A percentile compares a stretch with the other conserved stretches of the same genome.
These are phyloP conservation scores for Cyclotella choctawhatcheeana DNA, from an alignment of 108 stramenopile species.

Conservation along the genomic window DNA sequence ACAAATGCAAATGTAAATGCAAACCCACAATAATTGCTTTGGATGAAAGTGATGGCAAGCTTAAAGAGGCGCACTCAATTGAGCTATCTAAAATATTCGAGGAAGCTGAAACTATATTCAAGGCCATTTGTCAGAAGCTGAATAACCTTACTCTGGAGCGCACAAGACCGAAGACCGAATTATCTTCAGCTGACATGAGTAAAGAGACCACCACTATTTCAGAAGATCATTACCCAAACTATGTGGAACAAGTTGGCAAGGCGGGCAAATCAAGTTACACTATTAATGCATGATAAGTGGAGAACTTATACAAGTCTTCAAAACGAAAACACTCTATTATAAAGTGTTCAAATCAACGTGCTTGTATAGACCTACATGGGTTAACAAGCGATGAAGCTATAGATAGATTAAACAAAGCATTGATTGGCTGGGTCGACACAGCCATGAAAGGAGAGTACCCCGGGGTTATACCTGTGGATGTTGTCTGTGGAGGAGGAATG, in stretches of 20 bases:
- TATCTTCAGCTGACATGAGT: background rate
- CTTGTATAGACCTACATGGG: conserved; percentile 13
- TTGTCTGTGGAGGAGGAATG: conserved; percentile 32
- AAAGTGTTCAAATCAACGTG: background rate
- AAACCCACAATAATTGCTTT: too few species aligned
- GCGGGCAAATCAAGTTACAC: conserved; percentile 14
- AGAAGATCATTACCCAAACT: conserved; percentile 6
- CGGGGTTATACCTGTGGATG: conserved; percentile 10
- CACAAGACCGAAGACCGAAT: conserved; percentile 7
- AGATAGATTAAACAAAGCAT: background rate
- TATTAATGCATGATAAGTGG: conserved; percentile 11
- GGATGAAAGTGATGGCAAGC: too few species aligned
- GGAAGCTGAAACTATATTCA: conserved; percentile 14
- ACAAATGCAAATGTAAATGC: too few species aligned
- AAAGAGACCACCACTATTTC: background rate
- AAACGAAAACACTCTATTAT: background rate
- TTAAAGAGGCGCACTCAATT: conserved; percentile 15
- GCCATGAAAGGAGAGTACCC: conserved; percentile 27
- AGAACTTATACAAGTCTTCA: conserved; percentile 27
- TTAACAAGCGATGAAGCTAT: conserved; percentile 15
- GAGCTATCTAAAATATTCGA: conserved; percentile 19
- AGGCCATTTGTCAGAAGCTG: conserved; percentile 13
- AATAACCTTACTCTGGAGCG: conserved; percentile 7
- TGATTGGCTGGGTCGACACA: too few species aligned
- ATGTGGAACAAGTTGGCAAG: conserved; percentile 16